Conservation (phyloP, 2,329 filamentous ascomycete species). For the Colletotrichum sp. region DNA sequence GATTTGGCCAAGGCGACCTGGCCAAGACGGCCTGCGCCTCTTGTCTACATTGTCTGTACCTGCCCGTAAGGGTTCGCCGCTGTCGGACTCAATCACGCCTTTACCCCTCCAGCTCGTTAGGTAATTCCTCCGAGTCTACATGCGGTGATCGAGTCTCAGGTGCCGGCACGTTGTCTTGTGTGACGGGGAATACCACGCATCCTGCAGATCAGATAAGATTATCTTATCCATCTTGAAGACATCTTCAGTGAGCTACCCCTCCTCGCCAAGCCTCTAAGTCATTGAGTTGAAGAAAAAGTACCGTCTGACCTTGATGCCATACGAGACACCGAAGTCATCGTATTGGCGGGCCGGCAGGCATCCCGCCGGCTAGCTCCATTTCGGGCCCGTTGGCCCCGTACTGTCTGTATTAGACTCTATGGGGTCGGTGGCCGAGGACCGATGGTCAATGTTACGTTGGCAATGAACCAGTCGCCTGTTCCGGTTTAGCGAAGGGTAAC, state of each 20-base stretch:
- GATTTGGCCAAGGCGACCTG: neutral
- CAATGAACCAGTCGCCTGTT: neutral
- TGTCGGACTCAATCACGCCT: neutral
- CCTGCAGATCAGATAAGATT: constrained; percentile 27
- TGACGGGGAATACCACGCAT: constrained; percentile 4
- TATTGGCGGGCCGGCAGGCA: neutral
- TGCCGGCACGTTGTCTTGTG: neutral
- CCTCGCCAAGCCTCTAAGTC: constrained; percentile 2
- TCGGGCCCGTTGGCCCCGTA: neutral
- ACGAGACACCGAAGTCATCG: neutral
- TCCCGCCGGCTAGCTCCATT: neutral
- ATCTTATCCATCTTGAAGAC: constrained; percentile 36
- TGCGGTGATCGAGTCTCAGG: neutral
- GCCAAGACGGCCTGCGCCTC: neutral
- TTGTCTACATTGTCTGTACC: neutral
- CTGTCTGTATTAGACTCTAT: neutral
- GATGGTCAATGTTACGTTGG: neutral
- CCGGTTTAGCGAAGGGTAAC: neutral
- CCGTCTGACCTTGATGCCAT: neutral
- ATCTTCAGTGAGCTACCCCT: neutral
- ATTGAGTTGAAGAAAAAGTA: neutral
- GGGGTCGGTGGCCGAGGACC: neutral
- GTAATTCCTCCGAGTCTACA: neutral
- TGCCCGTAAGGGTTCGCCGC: neutral
- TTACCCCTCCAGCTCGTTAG: neutral